A percentile compares a stretch with the other conserved stretches of the same genome.
These are phyloP conservation scores for Henckelia pumila DNA, from an alignment of 257 asterid genomes.

Conservation along the genomic window DNA sequence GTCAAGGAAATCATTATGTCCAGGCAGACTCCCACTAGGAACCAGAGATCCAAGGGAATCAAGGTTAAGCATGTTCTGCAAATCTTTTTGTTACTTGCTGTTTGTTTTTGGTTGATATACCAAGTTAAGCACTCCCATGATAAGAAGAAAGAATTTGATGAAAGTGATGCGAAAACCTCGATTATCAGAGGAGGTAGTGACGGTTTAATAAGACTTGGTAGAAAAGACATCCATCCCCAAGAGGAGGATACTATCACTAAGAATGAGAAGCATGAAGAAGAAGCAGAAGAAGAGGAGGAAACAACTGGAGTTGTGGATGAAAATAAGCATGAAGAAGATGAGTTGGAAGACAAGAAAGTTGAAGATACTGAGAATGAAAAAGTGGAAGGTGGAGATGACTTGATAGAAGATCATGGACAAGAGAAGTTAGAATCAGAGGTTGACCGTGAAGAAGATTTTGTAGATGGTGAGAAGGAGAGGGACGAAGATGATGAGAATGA, in stretches of 20 bases:
- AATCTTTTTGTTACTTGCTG: conserved; percentile 72
- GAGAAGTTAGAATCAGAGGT: conserved; percentile 52
- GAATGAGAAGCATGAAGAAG: background rate
- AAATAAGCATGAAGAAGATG: conserved; percentile 47
- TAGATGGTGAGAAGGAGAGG: conserved; percentile 49
- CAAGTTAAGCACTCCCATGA: conserved; percentile 89
- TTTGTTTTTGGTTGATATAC: conserved; percentile 93
- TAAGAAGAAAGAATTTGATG: conserved; percentile 70
- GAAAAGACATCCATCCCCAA: conserved; percentile 57
- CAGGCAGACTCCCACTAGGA: conserved; percentile 71
- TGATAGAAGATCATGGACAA: background rate
- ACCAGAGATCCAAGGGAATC: conserved; percentile 71
- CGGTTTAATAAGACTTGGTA: conserved; percentile 54
- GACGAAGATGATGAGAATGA: conserved; percentile 48
- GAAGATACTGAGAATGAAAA: conserved; percentile 47
- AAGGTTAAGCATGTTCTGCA: conserved; percentile 65
- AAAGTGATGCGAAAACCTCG: conserved; percentile 45
- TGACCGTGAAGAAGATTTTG: conserved; percentile 42
- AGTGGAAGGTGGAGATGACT: conserved; percentile 37
- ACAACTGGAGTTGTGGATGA: conserved; percentile 42
- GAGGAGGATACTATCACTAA: conserved; percentile 29
- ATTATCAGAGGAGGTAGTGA: conserved; percentile 24
- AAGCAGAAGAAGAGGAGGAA: conserved; percentile 21
- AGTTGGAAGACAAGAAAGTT: conserved; percentile 43
- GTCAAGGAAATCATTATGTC: conserved; percentile 46